Base-by-base conservation (phyloP, 176 grass and related monocot species). In the Zoysia japonica region DNA sequence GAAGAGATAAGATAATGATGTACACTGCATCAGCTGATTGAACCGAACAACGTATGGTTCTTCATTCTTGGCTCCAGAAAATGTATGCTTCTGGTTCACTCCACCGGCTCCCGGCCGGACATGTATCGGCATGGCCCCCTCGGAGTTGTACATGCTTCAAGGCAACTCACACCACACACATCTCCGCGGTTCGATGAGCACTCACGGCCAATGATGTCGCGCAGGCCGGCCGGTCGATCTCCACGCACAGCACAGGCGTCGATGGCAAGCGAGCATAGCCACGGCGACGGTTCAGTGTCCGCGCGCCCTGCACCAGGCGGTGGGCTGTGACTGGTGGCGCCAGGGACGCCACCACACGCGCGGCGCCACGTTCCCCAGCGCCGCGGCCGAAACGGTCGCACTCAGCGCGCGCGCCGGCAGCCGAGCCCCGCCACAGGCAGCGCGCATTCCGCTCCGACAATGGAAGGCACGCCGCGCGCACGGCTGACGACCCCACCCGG, bases 391-490 rank as follows among this genome's bases (percentile, higher is more conserved):
- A 50, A 52, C 8, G 62, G 64, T 64, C 20, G 71, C 20, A 20
- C 35, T 47, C 49, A 65, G n/a, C 61, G 48, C 5, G 45, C 45
- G 3, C 44, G 44, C 6, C 44, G 44, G 44, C 44, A 41, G 37
- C 35, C 8, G 7, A 11, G 63, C 40, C 14, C 62, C 43, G 68
- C 80, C 68, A 28, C 28, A 28, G 28, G 28, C 62, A 41, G 37
- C 61, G 7, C 61, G 61, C 36, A 52, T 66, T 17, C 53, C 41
- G 10, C 54, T 50, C 78, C 82, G 87, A 89, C 87, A 89, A 70
- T 42, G 49, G 72, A 45, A 28, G 66, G 82, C 87, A 89, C 82
- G 82, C 82, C 82, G 80, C 65, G 38, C 57, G 35, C 43, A 46
- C 14, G 3, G 56, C 75, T 14, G 28, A 28, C 6, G 43, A 13